Evolutionary conservation across 768 basidiomycete species (phyloP), one percentile per base, ranked within the genome.

Genomic region (Pluteus cervinus): DNA sequence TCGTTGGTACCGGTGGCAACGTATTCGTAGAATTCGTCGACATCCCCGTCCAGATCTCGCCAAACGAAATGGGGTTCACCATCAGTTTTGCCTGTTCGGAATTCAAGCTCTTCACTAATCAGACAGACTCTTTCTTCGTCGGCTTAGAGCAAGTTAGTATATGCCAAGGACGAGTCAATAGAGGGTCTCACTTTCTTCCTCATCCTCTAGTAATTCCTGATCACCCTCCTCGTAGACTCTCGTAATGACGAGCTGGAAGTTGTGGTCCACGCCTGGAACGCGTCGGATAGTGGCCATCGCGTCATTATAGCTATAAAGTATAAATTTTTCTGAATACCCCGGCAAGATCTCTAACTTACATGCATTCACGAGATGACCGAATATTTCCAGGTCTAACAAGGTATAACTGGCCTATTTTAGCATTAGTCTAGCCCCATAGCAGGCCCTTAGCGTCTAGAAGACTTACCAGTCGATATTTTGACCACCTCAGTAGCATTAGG

Each of bases 151-250:
- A 14, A 20, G 17, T 20, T 12, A 25, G 22, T 36, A 39, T 37
- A 24, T 32, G 18, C 15, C 11, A 7, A n/a, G 7, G 7, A 36
- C 22, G 36, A 26, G 9, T 23, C 23, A 12, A 15, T 15, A 42
- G 30, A 32, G n/a, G 34, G 16, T 63, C 78, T 48, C 46, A 84
- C 85, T 85, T 65, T 87, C 84, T 41, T 91, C 91, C 57, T 94
- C 90, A 48, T 97, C 94, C 51, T 96, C 92, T 12, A 97, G 63
- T 28, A 97, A 59, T 51, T 94, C 86, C 59, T 94, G 91, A 54
- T 98, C 93, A 3, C 91, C 96, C 45, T 98, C 94, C 49, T 98
- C 91, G 53, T 88, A 98, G 1, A 96, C 92, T 43, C 93, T 73
- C n/a, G 92, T 96, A 37, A 97, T 81, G 7, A 96, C 93, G 7